Base-by-base conservation (phyloP, 2,329 filamentous ascomycete genomes). In the Aureobasidium zeae region DNA sequence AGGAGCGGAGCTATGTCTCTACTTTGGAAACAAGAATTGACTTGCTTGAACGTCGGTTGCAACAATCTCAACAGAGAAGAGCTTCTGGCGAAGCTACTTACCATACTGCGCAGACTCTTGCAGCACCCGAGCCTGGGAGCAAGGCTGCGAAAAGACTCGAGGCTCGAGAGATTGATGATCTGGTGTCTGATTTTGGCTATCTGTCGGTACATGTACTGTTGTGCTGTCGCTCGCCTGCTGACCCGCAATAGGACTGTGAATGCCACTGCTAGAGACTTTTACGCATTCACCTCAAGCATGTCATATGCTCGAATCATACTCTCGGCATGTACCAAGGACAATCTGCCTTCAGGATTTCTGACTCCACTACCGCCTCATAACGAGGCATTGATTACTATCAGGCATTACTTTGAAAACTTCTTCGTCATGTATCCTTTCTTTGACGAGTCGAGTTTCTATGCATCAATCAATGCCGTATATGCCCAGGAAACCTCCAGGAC, bases 1-100 rank as follows among this genome's bases (percentile, higher is more conserved):
- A 96, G 63, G 91, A 96, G 60, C 74, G 89, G 56, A 96, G 88
- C 64, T 98, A 96, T 71, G 88, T 96, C 32, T 86, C 89, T 6
- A 93, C 89, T 1, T 73, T 98, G n/a, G 89, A 96, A 62, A 78
- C 88, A 12, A 81, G 85, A 46, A 81, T 94, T 52, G 88, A 96
- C 61, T 86, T 84, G 63, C 74, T 96, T 7, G 85, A 94, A 63
- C 81, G 79, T 58, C 79, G 80, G 46, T 73, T 95, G 34, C 62
- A 65, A 15, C 70, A 73, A 48, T 71, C 75, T 24, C 83, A 78
- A 63, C 80, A 80, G 39, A 76, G 78, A 15, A 78, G 83, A 51
- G 86, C 85, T 52, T 80, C 76, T 10, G 83, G 83, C 3, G 70
- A 85, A 12, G 70, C 75, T 17, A 72, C 83, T 54, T 71, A 81